Conservation (phyloP, 768 basidiomycete genomes). For the Sarcodon aspratus region DNA sequence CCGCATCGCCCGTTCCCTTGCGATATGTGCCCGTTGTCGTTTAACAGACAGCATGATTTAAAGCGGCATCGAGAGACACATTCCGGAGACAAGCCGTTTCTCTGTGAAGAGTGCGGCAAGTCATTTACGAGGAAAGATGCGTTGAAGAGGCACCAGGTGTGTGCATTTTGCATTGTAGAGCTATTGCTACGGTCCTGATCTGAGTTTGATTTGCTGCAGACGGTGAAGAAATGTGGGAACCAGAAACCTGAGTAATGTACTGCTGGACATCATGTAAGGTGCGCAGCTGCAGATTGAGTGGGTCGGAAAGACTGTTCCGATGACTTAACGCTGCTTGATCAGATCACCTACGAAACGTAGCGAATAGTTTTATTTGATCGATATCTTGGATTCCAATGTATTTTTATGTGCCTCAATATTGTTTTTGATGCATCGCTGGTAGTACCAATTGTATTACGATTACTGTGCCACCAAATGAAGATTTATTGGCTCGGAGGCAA, state of each 20-base stretch:
- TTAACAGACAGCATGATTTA: conserved; percentile 79
- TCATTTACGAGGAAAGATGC: conserved; percentile 84
- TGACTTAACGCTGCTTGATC: too few relatives aligned
- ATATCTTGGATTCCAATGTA: too few relatives aligned
- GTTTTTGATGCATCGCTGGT: too few relatives aligned
- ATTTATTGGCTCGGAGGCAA: too few relatives aligned
- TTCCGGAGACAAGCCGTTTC: conserved; percentile 75
- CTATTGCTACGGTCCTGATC: neutral
- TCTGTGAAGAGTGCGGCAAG: conserved; percentile 77
- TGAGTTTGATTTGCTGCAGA: neutral
- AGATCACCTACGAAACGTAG: too few relatives aligned
- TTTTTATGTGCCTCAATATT: too few relatives aligned
- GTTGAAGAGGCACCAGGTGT: conserved; percentile 74
- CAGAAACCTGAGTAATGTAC: neutral
- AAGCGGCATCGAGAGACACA: conserved; percentile 80
- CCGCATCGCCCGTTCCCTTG: conserved; percentile 28
- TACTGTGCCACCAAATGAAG: too few relatives aligned
- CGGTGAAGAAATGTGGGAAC: neutral
- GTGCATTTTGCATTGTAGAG: conserved; percentile 7
- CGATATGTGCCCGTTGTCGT: conserved; percentile 63
- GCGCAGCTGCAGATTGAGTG: too few relatives aligned
- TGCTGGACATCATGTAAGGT: neutral
- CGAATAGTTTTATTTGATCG: too few relatives aligned
- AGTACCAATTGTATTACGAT: too few relatives aligned
- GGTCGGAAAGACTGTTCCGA: too few relatives aligned